These are phyloP conservation scores for Ustilago tritici DNA, from an alignment of 1,284 basidiomycete species.

Conservation along the genomic window DNA sequence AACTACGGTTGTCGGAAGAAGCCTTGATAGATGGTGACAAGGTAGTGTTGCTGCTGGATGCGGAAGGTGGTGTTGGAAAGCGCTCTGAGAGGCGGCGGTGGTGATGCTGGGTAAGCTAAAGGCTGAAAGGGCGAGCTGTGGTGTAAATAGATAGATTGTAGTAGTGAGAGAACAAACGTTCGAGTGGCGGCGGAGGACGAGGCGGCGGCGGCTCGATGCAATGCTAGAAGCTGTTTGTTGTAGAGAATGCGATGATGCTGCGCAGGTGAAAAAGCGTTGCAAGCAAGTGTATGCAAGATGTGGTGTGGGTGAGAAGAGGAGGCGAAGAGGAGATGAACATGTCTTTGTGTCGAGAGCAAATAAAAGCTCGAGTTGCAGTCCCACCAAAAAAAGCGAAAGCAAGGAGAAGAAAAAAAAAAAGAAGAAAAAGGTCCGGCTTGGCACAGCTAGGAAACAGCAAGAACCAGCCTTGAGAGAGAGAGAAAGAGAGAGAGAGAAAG, in stretches of 20 bases:
- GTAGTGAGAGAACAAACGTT: slow-evolving; percentile 10
- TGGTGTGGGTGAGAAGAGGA: background rate
- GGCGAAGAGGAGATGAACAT: background rate
- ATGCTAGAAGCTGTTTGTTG: background rate
- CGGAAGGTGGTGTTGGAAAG: background rate
- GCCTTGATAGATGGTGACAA: slow-evolving; percentile 21
- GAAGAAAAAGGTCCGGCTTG: background rate
- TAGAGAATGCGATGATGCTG: background rate
- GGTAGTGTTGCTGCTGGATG: slow-evolving; percentile 5
- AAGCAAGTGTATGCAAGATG: slow-evolving; percentile 7
- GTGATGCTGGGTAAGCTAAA: background rate
- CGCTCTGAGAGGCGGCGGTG: background rate
- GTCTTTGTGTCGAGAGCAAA: background rate
- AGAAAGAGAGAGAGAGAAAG: background rate
- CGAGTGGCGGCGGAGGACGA: slow-evolving; percentile 6
- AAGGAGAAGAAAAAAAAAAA: background rate
- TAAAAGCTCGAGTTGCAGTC: background rate
- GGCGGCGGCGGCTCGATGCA: slow-evolving; percentile 1
- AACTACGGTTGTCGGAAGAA: slow-evolving; percentile 29
- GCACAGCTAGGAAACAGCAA: background rate
- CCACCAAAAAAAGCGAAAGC: background rate
- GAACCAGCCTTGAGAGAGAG: too few species aligned
- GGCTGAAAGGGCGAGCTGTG: background rate
- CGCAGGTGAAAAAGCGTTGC: background rate
- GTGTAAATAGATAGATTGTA: background rate